Evolutionary conservation across 768 basidiomycete genomes (phyloP).

Genomic region (Lyophyllum atratum): DNA sequence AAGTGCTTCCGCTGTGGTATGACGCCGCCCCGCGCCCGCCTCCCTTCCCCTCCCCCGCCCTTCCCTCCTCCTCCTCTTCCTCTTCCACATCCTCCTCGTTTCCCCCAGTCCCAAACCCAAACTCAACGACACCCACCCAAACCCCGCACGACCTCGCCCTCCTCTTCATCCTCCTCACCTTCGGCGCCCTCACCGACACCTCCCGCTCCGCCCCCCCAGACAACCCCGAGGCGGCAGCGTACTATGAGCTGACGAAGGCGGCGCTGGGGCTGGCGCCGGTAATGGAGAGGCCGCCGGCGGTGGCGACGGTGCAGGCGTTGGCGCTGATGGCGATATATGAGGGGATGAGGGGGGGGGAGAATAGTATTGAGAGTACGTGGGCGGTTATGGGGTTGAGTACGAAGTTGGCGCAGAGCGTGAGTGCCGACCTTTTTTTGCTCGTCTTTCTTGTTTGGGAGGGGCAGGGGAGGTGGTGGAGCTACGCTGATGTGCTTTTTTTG

Average conservation of each 20-base stretch:
- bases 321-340: conserved; percentile 72
- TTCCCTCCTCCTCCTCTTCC: too few relatives aligned
- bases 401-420: conserved; percentile 68
- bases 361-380: conserved; percentile 73
- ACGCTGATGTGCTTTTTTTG: neutral
- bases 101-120: neutral
- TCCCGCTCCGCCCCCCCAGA: conserved; percentile 61
- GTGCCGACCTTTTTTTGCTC: conserved; percentile 25
- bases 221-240: conserved; percentile 53
- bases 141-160: conserved; percentile 1
- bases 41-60: neutral
- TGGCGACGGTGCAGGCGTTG: conserved; percentile 68
- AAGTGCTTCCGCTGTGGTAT: conserved; percentile 68
- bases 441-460: conserved; percentile 1
- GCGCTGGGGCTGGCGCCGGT: conserved; percentile 69
- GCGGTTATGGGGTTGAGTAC: conserved; percentile 63
- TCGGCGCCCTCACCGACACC: neutral
- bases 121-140: neutral
- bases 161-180: neutral
- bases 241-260: conserved; percentile 62
- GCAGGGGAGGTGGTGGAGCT: too few relatives aligned
- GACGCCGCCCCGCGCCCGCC: conserved; percentile 42
- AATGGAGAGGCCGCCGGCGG: conserved; percentile 69
- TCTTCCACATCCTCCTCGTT: too few relatives aligned
- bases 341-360: conserved; percentile 65